Conservation (phyloP, 352 stramenopile genomes). For the Phytopythium litorale region DNA sequence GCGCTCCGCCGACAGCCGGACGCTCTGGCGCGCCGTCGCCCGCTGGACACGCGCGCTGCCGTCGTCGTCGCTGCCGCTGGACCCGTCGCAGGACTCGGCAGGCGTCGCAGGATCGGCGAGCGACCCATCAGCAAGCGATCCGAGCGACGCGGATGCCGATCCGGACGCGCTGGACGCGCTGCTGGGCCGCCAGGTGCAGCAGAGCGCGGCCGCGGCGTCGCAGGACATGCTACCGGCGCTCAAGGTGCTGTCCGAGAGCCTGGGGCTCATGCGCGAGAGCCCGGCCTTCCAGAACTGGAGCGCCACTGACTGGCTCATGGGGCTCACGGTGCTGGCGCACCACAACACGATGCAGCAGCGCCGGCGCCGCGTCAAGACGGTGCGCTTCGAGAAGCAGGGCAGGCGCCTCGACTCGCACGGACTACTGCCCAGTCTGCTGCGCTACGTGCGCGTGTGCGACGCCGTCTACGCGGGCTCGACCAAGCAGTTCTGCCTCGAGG, state of each 20-base stretch:
- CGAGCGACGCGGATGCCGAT: too few species aligned
- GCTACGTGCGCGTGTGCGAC: slow-evolving; percentile 68
- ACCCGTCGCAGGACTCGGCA: too few species aligned
- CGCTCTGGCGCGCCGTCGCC: neutral
- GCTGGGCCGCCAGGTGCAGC: slow-evolving; percentile 17
- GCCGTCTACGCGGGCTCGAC: slow-evolving; percentile 68
- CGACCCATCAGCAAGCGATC: neutral
- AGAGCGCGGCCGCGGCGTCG: slow-evolving; percentile 36
- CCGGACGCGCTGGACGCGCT: slow-evolving; percentile 15
- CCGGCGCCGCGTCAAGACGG: slow-evolving; percentile 12
- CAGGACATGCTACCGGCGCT: slow-evolving; percentile 69
- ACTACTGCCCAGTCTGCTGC: slow-evolving; percentile 30
- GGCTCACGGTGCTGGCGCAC: slow-evolving; percentile 67
- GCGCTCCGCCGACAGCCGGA: neutral
- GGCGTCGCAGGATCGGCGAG: neutral
- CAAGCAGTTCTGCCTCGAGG: slow-evolving; percentile 52
- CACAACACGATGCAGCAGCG: slow-evolving; percentile 51
- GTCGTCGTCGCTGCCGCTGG: neutral
- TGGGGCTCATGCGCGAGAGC: slow-evolving; percentile 54
- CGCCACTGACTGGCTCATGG: slow-evolving; percentile 76
- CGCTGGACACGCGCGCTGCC: neutral
- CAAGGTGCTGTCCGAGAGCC: slow-evolving; percentile 69
- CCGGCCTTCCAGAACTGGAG: slow-evolving; percentile 67
- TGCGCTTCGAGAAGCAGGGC: slow-evolving; percentile 21
- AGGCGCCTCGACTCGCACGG: slow-evolving; percentile 14